Evolutionary conservation across 163 green algal genomes (phyloP).

Genomic region (Trebouxia gelatinosa): DNA sequence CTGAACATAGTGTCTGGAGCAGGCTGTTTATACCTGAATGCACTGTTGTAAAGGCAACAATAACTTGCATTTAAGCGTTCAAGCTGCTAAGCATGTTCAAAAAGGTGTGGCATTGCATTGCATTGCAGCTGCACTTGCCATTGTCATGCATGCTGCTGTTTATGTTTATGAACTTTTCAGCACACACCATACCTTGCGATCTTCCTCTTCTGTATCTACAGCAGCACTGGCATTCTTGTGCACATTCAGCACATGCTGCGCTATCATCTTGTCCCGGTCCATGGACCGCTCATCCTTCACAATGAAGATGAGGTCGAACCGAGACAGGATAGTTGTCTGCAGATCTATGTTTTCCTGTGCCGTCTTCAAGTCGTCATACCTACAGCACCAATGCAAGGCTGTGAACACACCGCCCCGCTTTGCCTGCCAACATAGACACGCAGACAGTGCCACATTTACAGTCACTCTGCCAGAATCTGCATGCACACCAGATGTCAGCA

Average conservation of each 20-base stretch:
- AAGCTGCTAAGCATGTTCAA: no score
- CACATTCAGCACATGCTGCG: conserved; percentile 79
- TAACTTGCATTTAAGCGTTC: no score
- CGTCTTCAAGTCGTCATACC: conserved; percentile 88
- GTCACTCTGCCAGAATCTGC: no score
- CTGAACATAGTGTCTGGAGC: neutral
- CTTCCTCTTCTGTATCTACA: conserved; percentile 45
- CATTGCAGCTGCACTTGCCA: no score
- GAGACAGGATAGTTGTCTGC: conserved; percentile 97
- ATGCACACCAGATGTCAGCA: no score
- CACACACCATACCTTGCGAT: conserved; percentile 28
- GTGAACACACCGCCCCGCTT: neutral
- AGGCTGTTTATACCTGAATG: neutral
- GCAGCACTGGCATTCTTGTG: conserved; percentile 58
- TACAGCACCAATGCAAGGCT: conserved; percentile 33
- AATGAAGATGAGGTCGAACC: conserved; percentile 99
- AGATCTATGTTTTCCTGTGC: conserved; percentile 97
- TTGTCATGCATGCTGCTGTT: neutral
- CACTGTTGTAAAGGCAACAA: no score
- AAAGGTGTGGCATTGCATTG: no score
- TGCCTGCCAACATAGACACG: no score
- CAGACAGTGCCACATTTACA: no score
- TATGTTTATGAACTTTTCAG: neutral
- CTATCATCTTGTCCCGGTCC: conserved; percentile 74
- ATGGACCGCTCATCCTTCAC: conserved; percentile 85